Evolutionary conservation across 805 yeast species (phyloP), one percentile per base, ranked within the genome.

Genomic region (Candida maltosa): DNA sequence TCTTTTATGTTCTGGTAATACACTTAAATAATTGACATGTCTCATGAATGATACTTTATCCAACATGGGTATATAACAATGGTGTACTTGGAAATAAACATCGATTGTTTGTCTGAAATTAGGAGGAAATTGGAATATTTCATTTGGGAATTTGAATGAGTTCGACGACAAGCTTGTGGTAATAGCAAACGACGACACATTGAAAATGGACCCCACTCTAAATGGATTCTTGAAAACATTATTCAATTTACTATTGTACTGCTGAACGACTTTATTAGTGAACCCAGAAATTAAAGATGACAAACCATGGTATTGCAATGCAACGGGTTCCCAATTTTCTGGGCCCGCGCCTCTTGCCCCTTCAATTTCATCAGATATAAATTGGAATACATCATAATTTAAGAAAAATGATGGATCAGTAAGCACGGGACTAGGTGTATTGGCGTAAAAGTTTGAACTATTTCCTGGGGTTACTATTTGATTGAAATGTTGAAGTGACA

Each of bases 171-270:
- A 26, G 8, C 16, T 29, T 22, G 27, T 34, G 8, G 25, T 34
- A 25, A 44, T 34, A 12, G 40, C 32, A 23, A 37, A 40, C 16
- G 54, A 48, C 15, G 48, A 42, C 1, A 51, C 33, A 34, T 48
- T 46, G 39, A 51, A 51, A 8, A 51, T 50, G 6, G 55, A 47
- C 2, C 54, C 52, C n/a, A 51, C 55, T n/a, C 54, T 32, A 28
- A 50, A 51, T n/a, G 56, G 55, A 17, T 42, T 44, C 23, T 38
- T 38, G 19, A 37, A 35, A 20, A 23, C 32, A n/a, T 34, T 15
- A 1, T 16, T 17, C 6, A 46, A 16, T 6, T 36, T 41, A 20
- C 23, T 37, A 29, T 44, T 48, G 31, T 47, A 50, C 18, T 47
- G 42, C 22, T 43, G 44, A 9, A 51, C 45, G 14, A 51, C 31